phyloP scores from a whole-genome alignment of 805 yeast genomes.

The Pichia membranifaciens region DNA sequence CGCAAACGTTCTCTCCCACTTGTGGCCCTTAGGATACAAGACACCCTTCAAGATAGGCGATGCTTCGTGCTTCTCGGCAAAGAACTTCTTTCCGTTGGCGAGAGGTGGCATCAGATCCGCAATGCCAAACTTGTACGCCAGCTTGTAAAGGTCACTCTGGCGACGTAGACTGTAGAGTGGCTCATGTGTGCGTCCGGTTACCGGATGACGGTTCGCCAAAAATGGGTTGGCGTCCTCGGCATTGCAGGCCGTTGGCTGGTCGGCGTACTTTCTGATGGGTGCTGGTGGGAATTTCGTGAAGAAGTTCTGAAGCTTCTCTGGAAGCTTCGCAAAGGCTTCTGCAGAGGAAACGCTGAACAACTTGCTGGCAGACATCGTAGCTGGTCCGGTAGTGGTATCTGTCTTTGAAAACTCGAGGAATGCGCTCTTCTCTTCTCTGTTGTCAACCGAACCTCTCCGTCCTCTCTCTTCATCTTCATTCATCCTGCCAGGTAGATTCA shows the following conservation, averaged over 20 bases:
- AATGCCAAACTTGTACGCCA: conserved; percentile 78
- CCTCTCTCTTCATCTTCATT: too few species aligned
- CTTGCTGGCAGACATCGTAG: conserved; percentile 11
- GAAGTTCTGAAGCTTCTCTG: conserved; percentile 62
- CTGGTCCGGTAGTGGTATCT: neutral
- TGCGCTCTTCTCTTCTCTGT: too few species aligned
- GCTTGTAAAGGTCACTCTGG: conserved; percentile 75
- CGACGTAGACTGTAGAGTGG: conserved; percentile 77
- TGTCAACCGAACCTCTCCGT: too few species aligned
- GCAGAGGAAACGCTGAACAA: conserved; percentile 27
- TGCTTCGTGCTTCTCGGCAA: conserved; percentile 65
- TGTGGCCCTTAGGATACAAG: conserved; percentile 69
- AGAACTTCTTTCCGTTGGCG: conserved; percentile 60
- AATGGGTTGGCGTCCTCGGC: conserved; percentile 83
- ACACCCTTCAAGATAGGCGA: conserved; percentile 75
- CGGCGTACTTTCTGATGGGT: conserved; percentile 63
- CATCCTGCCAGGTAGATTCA: too few species aligned
- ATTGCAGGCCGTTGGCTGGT: conserved; percentile 55
- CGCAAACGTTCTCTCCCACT: conserved; percentile 64
- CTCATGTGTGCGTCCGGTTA: conserved; percentile 69
- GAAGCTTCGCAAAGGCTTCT: conserved; percentile 46
- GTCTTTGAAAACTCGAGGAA: too few species aligned
- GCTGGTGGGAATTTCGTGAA: conserved; percentile 81
- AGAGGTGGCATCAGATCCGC: conserved; percentile 67
- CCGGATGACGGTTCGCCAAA: conserved; percentile 75